A percentile compares a stretch with the other conserved stretches of the same genome.
Conservation (phyloP, 1,139 yeast genomes). For the Trichomonascaceae sp. region DNA sequence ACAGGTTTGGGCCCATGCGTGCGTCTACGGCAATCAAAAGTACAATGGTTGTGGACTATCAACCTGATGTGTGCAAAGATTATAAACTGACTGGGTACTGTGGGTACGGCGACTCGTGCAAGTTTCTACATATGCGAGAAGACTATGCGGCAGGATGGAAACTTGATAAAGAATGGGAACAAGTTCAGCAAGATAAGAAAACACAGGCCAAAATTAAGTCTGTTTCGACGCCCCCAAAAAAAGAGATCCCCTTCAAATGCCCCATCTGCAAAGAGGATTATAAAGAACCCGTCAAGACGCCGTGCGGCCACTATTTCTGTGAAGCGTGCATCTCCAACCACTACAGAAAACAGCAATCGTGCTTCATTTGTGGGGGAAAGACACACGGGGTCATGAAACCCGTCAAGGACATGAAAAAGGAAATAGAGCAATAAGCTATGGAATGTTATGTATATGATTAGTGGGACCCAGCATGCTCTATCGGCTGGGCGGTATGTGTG, state of each 20-base stretch:
- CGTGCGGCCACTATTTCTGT: slow-evolving; percentile 58
- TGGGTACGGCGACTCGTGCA: slow-evolving; percentile 98
- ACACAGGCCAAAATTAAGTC: slow-evolving; percentile 3
- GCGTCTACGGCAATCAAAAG: slow-evolving; percentile 43
- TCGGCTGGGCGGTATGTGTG: no score
- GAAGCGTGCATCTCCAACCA: slow-evolving; percentile 46
- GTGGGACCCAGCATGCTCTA: background rate
- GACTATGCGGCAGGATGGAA: slow-evolving; percentile 71
- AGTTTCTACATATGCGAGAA: slow-evolving; percentile 80
- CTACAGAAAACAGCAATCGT: slow-evolving; percentile 34
- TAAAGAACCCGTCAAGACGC: slow-evolving; percentile 44
- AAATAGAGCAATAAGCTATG: slow-evolving; percentile 2
- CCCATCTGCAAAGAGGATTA: slow-evolving; percentile 49
- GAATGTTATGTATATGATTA: background rate
- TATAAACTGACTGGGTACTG: slow-evolving; percentile 86
- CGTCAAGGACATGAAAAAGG: slow-evolving; percentile 12
- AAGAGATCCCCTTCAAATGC: slow-evolving; percentile 47
- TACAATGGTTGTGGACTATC: slow-evolving; percentile 78
- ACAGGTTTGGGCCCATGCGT: slow-evolving; percentile 15
- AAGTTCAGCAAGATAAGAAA: slow-evolving; percentile 10
- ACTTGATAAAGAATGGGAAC: slow-evolving; percentile 61
- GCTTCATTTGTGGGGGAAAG: slow-evolving; percentile 39
- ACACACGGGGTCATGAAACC: slow-evolving; percentile 17
- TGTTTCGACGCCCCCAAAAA: background rate
- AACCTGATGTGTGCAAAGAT: slow-evolving; percentile 92